Conservation (phyloP, 2,329 filamentous ascomycete species). For the Aspergillus calidoustus region DNA sequence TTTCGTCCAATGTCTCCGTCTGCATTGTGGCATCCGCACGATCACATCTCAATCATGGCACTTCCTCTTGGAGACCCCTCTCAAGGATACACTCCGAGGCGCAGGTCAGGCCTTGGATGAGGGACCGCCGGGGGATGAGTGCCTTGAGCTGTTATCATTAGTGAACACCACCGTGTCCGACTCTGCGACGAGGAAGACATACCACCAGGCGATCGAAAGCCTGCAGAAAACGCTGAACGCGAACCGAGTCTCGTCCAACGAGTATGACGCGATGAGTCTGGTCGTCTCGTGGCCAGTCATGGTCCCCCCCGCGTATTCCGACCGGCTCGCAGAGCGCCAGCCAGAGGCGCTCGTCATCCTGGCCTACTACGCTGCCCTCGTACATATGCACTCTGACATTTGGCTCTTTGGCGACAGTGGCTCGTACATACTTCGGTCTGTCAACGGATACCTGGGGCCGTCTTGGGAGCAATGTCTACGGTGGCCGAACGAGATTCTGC, state of each 20-base stretch:
- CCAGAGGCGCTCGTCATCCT: background rate
- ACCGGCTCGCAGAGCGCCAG: background rate
- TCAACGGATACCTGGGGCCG: background rate
- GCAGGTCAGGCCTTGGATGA: background rate
- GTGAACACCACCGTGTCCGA: background rate
- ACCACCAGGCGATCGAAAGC: background rate
- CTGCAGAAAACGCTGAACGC: background rate
- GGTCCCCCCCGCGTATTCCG: background rate
- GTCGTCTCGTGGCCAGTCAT: background rate
- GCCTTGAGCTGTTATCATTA: background rate
- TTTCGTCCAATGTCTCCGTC: slow-evolving; percentile 18
- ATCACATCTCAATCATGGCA: slow-evolving; percentile 14
- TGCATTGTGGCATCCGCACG: slow-evolving; percentile 21
- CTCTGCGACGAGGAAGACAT: background rate
- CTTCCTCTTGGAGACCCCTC: slow-evolving; percentile 1
- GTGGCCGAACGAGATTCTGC: background rate
- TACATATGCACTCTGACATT: background rate
- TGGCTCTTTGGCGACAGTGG: background rate
- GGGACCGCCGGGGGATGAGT: background rate
- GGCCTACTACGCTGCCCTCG: background rate
- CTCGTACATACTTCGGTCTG: background rate
- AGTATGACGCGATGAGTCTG: background rate
- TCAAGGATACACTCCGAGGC: background rate
- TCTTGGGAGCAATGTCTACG: background rate
- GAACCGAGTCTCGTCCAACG: background rate